A percentile compares a stretch with the other conserved stretches of the same genome.
phyloP scores from a whole-genome alignment of 2,329 filamentous ascomycete species.

The Aspergillaceae sp. region DNA sequence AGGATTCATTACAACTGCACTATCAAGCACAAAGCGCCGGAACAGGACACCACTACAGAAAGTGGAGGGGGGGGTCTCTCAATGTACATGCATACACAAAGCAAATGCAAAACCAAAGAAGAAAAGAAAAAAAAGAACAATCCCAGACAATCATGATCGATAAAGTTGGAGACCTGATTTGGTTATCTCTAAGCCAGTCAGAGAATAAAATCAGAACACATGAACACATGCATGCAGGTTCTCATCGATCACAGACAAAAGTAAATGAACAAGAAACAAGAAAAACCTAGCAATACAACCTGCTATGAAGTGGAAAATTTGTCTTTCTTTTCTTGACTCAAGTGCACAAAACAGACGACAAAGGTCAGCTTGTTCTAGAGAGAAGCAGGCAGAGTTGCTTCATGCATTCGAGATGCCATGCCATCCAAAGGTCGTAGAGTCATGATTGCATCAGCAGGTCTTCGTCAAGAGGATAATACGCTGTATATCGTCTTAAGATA shows the following conservation, averaged over 20 bases:
- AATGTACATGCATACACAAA: neutral
- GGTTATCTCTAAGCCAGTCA: neutral
- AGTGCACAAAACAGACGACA: neutral
- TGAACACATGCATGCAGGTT: neutral
- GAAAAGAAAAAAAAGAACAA: neutral
- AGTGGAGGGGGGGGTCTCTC: neutral
- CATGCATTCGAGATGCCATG: neutral
- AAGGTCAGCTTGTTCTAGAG: neutral
- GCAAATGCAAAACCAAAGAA: neutral
- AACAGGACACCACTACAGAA: neutral
- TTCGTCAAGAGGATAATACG: neutral
- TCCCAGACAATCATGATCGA: neutral
- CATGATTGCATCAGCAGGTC: neutral
- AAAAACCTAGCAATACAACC: neutral
- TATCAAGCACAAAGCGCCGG: neutral
- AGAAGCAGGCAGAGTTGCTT: neutral
- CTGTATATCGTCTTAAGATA: constrained; percentile 5
- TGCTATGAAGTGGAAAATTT: neutral
- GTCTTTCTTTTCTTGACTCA: neutral
- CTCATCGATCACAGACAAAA: neutral
- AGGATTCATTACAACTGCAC: too few species aligned
- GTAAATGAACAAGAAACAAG: neutral
- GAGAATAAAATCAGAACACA: neutral
- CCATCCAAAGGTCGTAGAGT: neutral
- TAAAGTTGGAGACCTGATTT: neutral